Evolutionary conservation across 306 rosid genomes (phyloP), one percentile per base, ranked within the genome.

Genomic region (Inga leiocalycina): DNA sequence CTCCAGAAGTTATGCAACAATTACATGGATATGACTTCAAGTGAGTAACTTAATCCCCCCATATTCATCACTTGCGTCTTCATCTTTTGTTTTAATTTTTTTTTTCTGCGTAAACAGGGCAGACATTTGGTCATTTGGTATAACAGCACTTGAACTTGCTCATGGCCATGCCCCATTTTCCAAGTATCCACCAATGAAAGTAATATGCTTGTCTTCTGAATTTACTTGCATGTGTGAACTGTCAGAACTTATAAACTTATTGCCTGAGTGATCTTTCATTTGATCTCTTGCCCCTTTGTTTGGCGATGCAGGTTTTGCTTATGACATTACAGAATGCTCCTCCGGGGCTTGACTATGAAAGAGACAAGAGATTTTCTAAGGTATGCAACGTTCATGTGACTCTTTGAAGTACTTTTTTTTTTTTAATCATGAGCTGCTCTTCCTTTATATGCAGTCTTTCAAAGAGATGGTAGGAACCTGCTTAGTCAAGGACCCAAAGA

Each of bases 91-190:
- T 13, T 13, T 13, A 75, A 72, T 61, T 67, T 37, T 80, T 66
- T 67, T 43, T 73, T 30, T 78, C 72, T 84, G 70, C 80, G 79
- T 89, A 44, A 89, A 89, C 95, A 95, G 99, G 87, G 99, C 97
- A 76, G 99, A 95, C 86, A 92, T 93, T 70, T 95, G 99, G 99
- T 95, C 99, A 79, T 89, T 95, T 86, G 99, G 99, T 82, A 95
- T 95, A 91, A 95, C 99, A 65, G 99, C 99, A 67, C 99, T 95
- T 69, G 99, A 95, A 86, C 99, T 95, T 85, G 99, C 99, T 75
- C 99, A 95, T 84, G 99, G 99, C 39, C 99, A 95, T 85, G 98
- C 99, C 78, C 99, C 99, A 48, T 95, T 93, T 93, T 95, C 99
- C 71, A 95, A 93, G 88, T 92, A 95, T 87, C 99, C 99, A 44